Evolutionary conservation across 2,329 filamentous ascomycete species (phyloP).

Genomic region (Pseudogymnoascus sp.): DNA sequence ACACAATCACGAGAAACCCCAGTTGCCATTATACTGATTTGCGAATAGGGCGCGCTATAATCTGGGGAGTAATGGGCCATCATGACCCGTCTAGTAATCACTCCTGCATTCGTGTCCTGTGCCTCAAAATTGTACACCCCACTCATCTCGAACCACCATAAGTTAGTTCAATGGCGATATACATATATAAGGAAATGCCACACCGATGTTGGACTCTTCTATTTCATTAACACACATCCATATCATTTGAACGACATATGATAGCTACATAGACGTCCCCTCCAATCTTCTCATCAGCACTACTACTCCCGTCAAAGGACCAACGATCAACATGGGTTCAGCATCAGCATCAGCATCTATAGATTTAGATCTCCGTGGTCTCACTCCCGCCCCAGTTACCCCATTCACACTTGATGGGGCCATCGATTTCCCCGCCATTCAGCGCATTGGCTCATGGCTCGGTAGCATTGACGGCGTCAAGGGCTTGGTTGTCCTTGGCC

Average conservation of each 20-base stretch:
- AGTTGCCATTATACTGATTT: background rate
- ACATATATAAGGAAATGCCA: background rate
- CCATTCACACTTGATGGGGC: slow-evolving; percentile 40
- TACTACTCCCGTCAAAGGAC: background rate
- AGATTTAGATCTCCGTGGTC: slow-evolving; percentile 38
- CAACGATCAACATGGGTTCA: slow-evolving; percentile 22
- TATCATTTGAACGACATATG: background rate
- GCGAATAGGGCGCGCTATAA: slow-evolving; percentile 11
- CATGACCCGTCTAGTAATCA: background rate
- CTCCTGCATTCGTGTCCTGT: background rate
- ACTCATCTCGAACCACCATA: slow-evolving; percentile 11
- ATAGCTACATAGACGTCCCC: background rate
- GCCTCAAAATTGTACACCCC: slow-evolving; percentile 24
- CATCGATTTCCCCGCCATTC: slow-evolving; percentile 43
- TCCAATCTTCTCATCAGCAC: slow-evolving; percentile 14
- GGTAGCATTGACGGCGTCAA: slow-evolving; percentile 43
- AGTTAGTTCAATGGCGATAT: background rate
- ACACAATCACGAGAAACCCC: background rate
- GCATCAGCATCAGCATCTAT: slow-evolving; percentile 12
- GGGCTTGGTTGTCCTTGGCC: slow-evolving; percentile 44
- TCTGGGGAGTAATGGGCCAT: slow-evolving; percentile 12
- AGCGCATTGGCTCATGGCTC: slow-evolving; percentile 44
- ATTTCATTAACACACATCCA: background rate
- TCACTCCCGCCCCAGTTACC: slow-evolving; percentile 43
- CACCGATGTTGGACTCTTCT: background rate